Evolutionary conservation across 2,329 filamentous ascomycete genomes (phyloP), one percentile per base, ranked within the genome.

Genomic region (Claviceps sorghi): DNA sequence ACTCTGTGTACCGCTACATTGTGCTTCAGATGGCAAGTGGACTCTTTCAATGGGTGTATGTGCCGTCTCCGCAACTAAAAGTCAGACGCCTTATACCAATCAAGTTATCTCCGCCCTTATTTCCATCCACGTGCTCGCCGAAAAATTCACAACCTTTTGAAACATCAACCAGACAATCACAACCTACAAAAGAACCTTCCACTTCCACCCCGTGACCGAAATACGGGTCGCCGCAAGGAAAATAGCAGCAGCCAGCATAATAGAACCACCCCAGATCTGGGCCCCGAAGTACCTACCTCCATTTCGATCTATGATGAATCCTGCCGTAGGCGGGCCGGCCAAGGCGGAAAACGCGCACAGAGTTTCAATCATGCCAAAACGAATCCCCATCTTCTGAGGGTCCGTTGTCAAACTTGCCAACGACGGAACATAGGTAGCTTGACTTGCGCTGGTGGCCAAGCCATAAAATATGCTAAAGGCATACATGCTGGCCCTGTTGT

Each of bases 311-410:
- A 74, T 70, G 54, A 74, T 72, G 15, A 69, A 69, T 4, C 72
- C 71, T 0, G 69, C 70, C 2, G 67, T 69, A 3, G 71, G 71
- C 21, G 71, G 69, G 0, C 72, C 72, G 3, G 70, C 70, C 19
- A 75, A 60, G 8, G 68, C 67, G 2, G 71, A 71, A 52, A 74
- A 69, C 1, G 65, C 67, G 6, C 65, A 60, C 21, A 72, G 55
- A 0, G 68, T 70, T 47, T 67, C 69, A 21, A 73, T 65, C 71
- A 74, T 73, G 49, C 72, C 71, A 54, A 72, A 72, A 4, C 72
- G 58, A 4, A 66, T 69, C 10, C 72, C 72, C 67, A 73, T 70
- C 61, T 70, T 72, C 22, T 62, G 59, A 22, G 69, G 69, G 56
- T 74, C 68, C 22, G 59, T 62, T 4, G 67, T 73, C 55, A 74